Percentiles rank a stretch among this genome's conserved stretches.
These are phyloP conservation scores for Cryphonectria parasitica DNA, from an alignment of 2,329 filamentous ascomycete species.

Conservation along the genomic window DNA sequence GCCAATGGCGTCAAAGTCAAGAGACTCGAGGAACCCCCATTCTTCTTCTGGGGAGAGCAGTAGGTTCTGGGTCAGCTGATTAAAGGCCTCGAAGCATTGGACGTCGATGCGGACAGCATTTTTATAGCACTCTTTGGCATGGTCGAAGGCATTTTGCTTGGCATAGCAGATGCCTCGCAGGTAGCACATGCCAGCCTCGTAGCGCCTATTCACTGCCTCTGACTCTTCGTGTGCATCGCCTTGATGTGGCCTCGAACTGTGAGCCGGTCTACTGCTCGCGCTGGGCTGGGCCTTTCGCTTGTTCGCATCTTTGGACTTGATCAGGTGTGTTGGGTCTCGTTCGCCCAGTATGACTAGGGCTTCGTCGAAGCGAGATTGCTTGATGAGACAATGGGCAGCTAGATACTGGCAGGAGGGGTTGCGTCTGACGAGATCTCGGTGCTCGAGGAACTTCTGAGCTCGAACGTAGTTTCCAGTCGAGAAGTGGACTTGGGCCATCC, in stretches of 20 bases:
- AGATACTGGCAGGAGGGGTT: slow-evolving; percentile 91
- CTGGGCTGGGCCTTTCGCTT: slow-evolving; percentile 72
- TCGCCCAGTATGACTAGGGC: slow-evolving; percentile 86
- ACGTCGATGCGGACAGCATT: slow-evolving; percentile 96
- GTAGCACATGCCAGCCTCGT: slow-evolving; percentile 97
- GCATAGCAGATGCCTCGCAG: slow-evolving; percentile 91
- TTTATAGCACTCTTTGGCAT: slow-evolving; percentile 98
- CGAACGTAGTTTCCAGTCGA: slow-evolving; percentile 92
- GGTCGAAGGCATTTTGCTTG: slow-evolving; percentile 95
- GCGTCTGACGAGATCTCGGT: slow-evolving; percentile 78
- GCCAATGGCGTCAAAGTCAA: slow-evolving; percentile 85
- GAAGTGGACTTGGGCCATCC: slow-evolving; percentile 98
- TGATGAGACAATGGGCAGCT: slow-evolving; percentile 91
- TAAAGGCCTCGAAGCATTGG: slow-evolving; percentile 97
- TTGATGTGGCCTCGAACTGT: slow-evolving; percentile 18
- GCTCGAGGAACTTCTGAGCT: slow-evolving; percentile 82
- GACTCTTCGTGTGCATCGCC: slow-evolving; percentile 35
- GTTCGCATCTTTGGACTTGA: slow-evolving; percentile 62
- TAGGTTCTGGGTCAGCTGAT: slow-evolving; percentile 96
- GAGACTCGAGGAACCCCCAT: slow-evolving; percentile 82
- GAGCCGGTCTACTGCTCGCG: slow-evolving; percentile 22
- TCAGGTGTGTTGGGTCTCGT: slow-evolving; percentile 88
- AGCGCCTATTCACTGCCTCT: slow-evolving; percentile 73
- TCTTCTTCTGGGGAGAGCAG: slow-evolving; percentile 86
- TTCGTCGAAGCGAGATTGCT: slow-evolving; percentile 87